Percentiles rank a stretch among this genome's conserved stretches.
Conservation (phyloP, 257 asterid genomes). For the Perilla frutescens region DNA sequence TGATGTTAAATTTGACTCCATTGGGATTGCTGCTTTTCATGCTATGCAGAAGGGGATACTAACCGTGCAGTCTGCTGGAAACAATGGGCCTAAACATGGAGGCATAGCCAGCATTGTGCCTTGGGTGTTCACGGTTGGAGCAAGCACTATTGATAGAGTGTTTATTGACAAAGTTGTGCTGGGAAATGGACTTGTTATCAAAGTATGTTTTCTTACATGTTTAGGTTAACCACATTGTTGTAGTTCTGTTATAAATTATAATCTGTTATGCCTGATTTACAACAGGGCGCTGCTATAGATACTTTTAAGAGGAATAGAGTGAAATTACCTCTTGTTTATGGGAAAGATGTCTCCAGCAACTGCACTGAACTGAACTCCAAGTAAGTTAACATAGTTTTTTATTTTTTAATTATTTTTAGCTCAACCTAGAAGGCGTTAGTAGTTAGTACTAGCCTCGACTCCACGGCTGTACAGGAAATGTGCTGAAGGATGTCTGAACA, state of each 20-base stretch:
- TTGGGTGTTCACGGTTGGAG: conserved; percentile 43
- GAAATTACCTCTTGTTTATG: conserved; percentile 21
- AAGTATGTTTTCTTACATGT: not conserved
- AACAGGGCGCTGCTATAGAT: conserved; percentile 23
- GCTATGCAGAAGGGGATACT: conserved; percentile 40
- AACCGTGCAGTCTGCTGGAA: conserved; percentile 37
- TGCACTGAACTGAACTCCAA: conserved; percentile 20
- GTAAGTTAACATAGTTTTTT: not conserved
- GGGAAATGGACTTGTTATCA: conserved; percentile 33
- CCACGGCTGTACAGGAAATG: not conserved
- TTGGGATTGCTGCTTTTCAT: conserved; percentile 52
- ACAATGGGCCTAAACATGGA: not conserved
- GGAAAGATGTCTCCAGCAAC: conserved; percentile 15
- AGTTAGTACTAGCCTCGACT: not conserved
- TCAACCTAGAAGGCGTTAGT: not conserved
- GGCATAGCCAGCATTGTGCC: conserved; percentile 24
- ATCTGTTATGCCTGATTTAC: not conserved
- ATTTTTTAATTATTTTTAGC: too few species aligned
- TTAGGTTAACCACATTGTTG: not conserved
- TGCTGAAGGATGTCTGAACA: not conserved
- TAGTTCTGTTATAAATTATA: not conserved
- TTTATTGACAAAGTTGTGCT: conserved; percentile 31
- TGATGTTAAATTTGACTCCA: not conserved
- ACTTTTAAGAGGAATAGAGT: conserved; percentile 19
- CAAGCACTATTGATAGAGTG: conserved; percentile 30